Evolutionary conservation across 1,284 basidiomycete genomes (phyloP).

Genomic region (Ceratobasidium sp.): DNA sequence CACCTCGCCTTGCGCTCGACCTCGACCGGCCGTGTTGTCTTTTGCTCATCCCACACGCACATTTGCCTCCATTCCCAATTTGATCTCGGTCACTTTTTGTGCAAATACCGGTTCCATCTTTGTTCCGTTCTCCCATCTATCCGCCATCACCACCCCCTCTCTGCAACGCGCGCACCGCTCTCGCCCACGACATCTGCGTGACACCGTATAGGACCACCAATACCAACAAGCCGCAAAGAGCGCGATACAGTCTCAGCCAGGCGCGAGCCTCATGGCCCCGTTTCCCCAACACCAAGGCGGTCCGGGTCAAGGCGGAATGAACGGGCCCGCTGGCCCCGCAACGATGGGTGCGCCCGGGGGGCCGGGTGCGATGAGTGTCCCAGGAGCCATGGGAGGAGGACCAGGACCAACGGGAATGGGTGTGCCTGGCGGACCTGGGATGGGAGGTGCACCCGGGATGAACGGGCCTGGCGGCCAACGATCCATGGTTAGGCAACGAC

Average conservation of each 20-base stretch:
- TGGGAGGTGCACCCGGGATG: slow-evolving; percentile 14
- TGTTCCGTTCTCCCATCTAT: background rate
- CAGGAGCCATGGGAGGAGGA: background rate
- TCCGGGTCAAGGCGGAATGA: slow-evolving; percentile 7
- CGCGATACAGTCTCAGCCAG: slow-evolving; percentile 39
- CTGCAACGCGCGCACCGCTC: slow-evolving; percentile 5
- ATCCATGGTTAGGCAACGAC: slow-evolving; percentile 3
- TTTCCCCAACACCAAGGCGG: slow-evolving; percentile 24
- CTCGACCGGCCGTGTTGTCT: slow-evolving; percentile 1
- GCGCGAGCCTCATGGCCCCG: slow-evolving; percentile 34
- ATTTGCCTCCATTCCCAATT: background rate
- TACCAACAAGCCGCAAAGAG: slow-evolving; percentile 32
- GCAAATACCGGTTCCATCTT: background rate
- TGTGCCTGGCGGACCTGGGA: slow-evolving; percentile 15
- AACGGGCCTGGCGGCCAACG: slow-evolving; percentile 14
- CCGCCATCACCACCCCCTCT: slow-evolving; percentile 16
- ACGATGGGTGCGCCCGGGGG: slow-evolving; percentile 2
- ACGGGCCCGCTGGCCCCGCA: slow-evolving; percentile 10
- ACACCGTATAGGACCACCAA: slow-evolving; percentile 20
- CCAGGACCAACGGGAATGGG: slow-evolving; percentile 5
- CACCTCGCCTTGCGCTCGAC: slow-evolving; percentile 24
- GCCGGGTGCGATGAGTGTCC: slow-evolving; percentile 4
- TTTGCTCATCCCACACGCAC: slow-evolving; percentile 5
- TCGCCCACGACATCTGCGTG: background rate
- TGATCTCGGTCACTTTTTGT: slow-evolving; percentile 1